Evolutionary conservation across 371 early-diverging fungal genomes (phyloP).

Genomic region (Fennellomyces sp.): DNA sequence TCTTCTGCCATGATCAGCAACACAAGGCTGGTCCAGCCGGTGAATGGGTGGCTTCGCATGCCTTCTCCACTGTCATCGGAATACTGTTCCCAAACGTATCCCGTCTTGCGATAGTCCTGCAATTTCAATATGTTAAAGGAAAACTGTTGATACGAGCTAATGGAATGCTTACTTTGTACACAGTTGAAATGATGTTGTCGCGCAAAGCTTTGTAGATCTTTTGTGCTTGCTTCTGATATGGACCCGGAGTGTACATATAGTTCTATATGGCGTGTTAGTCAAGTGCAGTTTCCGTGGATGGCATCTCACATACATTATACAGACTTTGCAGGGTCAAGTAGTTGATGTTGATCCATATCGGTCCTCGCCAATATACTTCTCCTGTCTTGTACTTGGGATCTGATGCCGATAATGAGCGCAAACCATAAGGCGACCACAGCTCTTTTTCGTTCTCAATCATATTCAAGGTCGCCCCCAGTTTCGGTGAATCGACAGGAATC

Average conservation of each 20-base stretch:
- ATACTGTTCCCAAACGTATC: conserved; percentile 95
- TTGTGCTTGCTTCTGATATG: conserved; percentile 69
- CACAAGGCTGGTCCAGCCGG: conserved; percentile 93
- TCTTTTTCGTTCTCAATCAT: conserved; percentile 73
- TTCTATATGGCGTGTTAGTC: conserved; percentile 39
- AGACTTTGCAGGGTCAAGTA: conserved; percentile 82
- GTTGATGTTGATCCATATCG: conserved; percentile 95
- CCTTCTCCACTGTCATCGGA: conserved; percentile 80
- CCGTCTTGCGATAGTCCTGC: conserved; percentile 78
- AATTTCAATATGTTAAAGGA: no score
- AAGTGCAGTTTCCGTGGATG: no score
- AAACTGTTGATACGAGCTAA: no score
- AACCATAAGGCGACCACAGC: conserved; percentile 85
- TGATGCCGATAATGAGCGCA: conserved; percentile 78
- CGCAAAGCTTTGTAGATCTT: conserved; percentile 78
- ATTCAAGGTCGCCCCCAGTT: conserved; percentile 73
- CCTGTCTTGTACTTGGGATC: conserved; percentile 78
- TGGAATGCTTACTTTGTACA: conserved; percentile 65
- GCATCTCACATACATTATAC: conserved; percentile 62
- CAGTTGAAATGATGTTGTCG: conserved; percentile 75
- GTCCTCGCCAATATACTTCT: conserved; percentile 96
- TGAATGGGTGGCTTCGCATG: conserved; percentile 90
- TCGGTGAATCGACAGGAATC: conserved; percentile 69
- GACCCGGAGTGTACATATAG: conserved; percentile 69
- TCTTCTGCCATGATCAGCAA: conserved; percentile 78